These are phyloP conservation scores for Xylaria polymorpha DNA, from an alignment of 2,329 filamentous ascomycete species.

Conservation along the genomic window DNA sequence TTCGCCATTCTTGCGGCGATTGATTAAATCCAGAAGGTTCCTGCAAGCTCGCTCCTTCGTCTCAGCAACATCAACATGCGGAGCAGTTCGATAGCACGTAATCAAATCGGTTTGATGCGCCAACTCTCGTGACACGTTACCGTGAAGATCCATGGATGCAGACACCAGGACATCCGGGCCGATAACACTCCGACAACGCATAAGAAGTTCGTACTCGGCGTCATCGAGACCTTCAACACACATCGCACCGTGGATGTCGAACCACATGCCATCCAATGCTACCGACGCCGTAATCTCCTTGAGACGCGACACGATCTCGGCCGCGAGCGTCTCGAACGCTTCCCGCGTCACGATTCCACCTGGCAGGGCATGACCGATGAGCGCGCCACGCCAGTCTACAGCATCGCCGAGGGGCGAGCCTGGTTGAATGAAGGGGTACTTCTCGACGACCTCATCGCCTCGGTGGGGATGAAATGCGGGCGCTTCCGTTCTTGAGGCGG, in stretches of 20 bases:
- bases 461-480: slow-evolving; percentile 62
- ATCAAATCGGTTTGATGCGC: slow-evolving; percentile 63
- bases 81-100: slow-evolving; percentile 65
- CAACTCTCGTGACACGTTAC: slow-evolving; percentile 62
- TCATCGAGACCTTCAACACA: slow-evolving; percentile 63
- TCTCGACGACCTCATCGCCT: slow-evolving; percentile 56
- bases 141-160: slow-evolving; percentile 67
- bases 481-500: slow-evolving; percentile 60
- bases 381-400: slow-evolving; percentile 61
- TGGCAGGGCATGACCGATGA: slow-evolving; percentile 64
- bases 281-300: slow-evolving; percentile 49
- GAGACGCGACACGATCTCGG: slow-evolving; percentile 55
- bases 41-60: slow-evolving; percentile 64
- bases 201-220: slow-evolving; percentile 60
- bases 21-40: slow-evolving; percentile 58
- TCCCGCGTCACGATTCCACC: slow-evolving; percentile 60
- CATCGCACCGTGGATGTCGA: slow-evolving; percentile 68
- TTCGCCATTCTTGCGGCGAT: slow-evolving; percentile 37
- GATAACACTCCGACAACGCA: slow-evolving; percentile 58
- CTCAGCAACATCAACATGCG: slow-evolving; percentile 62
- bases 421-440: slow-evolving; percentile 59
- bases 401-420: slow-evolving; percentile 55
- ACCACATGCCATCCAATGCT: slow-evolving; percentile 62
- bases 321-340: slow-evolving; percentile 59
- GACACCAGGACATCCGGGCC: slow-evolving; percentile 61